Conservation (phyloP, 305 asterid genomes). For the Withania somnifera region DNA sequence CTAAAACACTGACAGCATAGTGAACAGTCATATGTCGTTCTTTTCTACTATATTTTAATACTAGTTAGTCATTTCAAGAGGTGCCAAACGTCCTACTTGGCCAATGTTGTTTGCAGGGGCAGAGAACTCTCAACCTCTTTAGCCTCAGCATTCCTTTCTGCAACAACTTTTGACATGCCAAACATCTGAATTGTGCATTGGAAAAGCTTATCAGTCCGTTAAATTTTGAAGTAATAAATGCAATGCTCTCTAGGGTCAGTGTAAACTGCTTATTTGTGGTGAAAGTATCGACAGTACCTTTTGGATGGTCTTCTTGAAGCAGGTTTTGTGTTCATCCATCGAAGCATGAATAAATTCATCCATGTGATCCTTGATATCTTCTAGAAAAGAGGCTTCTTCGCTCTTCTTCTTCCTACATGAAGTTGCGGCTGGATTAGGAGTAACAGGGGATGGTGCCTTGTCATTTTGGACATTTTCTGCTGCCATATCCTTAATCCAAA, state of each 20-base stretch:
- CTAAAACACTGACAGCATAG: background rate
- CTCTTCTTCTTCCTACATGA: constrained; percentile 68
- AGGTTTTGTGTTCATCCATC: constrained; percentile 86
- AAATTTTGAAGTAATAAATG: background rate
- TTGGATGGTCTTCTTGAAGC: constrained; percentile 75
- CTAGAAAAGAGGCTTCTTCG: constrained; percentile 48
- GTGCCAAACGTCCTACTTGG: constrained; percentile 27
- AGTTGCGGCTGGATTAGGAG: constrained; percentile 24
- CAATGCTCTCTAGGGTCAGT: background rate
- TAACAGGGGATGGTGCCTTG: constrained; percentile 20
- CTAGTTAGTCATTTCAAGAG: background rate
- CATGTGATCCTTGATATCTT: constrained; percentile 74
- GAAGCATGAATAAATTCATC: constrained; percentile 83
- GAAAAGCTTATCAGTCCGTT: background rate
- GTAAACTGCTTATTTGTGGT: background rate
- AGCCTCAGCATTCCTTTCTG: constrained; percentile 45
- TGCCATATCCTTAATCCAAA: constrained; percentile 23
- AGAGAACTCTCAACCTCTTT: constrained; percentile 61
- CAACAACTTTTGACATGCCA: constrained; percentile 75
- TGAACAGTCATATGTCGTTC: background rate
- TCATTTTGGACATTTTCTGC: constrained; percentile 22
- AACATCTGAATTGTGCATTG: constrained; percentile 49
- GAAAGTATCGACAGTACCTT: constrained; percentile 29
- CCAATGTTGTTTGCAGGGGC: constrained; percentile 60
- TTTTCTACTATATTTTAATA: background rate